Percentiles rank a stretch among this genome's conserved stretches.
Evolutionary conservation across 2,329 filamentous ascomycete species (phyloP).

Genomic region (Rhynchosporium graminicola): DNA sequence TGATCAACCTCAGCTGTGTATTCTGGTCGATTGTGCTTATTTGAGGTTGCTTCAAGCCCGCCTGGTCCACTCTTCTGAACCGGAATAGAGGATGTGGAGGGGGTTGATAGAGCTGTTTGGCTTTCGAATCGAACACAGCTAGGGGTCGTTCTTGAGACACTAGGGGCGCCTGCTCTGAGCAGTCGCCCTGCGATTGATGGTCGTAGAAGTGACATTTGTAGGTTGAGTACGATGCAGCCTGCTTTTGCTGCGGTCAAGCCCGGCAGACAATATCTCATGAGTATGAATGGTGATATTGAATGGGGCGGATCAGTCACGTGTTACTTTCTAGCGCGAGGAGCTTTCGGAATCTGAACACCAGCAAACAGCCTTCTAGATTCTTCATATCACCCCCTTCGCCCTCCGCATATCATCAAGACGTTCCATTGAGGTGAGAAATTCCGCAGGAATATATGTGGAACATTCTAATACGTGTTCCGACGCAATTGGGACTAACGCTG

Average conservation of each 20-base stretch:
- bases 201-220: constrained; percentile 67
- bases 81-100: constrained; percentile 43
- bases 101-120: constrained; percentile 45
- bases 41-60: constrained; percentile 24
- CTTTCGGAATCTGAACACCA: constrained; percentile 23
- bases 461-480: neutral
- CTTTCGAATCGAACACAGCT: constrained; percentile 54
- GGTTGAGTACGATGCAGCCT: constrained; percentile 12
- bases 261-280: neutral
- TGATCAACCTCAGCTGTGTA: constrained; percentile 82
- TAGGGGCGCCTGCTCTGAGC: constrained; percentile 49
- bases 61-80: constrained; percentile 25
- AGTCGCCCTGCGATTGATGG: constrained; percentile 54
- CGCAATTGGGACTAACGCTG: constrained; percentile 40
- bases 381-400: constrained; percentile 26
- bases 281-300: neutral
- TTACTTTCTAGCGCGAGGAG: constrained; percentile 16
- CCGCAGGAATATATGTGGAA: neutral
- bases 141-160: constrained; percentile 43
- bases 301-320: neutral
- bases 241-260: neutral
- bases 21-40: constrained; percentile 64
- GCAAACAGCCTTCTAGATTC: constrained; percentile 28
- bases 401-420: constrained; percentile 34
- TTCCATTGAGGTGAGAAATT: constrained; percentile 37